Base-by-base conservation (phyloP, 1,139 yeast genomes). In the Yamadazyma dushanensis region DNA sequence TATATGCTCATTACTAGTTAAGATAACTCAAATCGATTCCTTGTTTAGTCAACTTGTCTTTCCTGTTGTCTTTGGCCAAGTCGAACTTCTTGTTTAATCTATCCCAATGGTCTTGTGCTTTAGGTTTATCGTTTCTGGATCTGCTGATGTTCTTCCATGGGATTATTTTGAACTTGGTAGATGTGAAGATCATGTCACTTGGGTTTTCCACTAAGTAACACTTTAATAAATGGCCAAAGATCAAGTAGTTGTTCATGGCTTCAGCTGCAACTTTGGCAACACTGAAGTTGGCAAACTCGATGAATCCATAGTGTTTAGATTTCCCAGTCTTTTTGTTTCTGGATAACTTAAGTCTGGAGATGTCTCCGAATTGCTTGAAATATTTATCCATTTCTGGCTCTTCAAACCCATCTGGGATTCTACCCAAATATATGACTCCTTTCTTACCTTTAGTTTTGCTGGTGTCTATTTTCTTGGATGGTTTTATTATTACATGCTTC, bases 231-330 rank as follows among this genome's bases (percentile, higher is more conserved):
- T 90, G 97, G 9, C 95, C 95, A 64, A 86, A 83, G 38, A 92
- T 63, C 47, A 92, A 73, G 56, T 92, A 92, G 63, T 92, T 92
- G 65, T 92, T 83, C 98, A 92, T 92, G 35, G 97, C 81, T 50
- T 92, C 97, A 44, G 85, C 85, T 2, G 96, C 98, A 42, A 89
- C 73, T 48, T 79, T 75, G 34, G 97, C 97, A 41, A 86, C 95
- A 33, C 80, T 86, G 26, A 63, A 57, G 41, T 79, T 73, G 34
- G 74, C 78, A 54, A 92, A 92, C 34, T 47, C 97, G 37, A 92
- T 68, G 59, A 87, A 92, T 9, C 90, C 98, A 60, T 82, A 94
- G 62, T 90, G 97, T 66, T 89, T 90, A 15, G 96, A 83, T 43
- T 82, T 80, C 31, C 98, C 98, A 3, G 95, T 82, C 59, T 83